Evolutionary conservation across 176 grass and related monocot genomes (phyloP).

Genomic region (Miscanthus lutarioriparius): DNA sequence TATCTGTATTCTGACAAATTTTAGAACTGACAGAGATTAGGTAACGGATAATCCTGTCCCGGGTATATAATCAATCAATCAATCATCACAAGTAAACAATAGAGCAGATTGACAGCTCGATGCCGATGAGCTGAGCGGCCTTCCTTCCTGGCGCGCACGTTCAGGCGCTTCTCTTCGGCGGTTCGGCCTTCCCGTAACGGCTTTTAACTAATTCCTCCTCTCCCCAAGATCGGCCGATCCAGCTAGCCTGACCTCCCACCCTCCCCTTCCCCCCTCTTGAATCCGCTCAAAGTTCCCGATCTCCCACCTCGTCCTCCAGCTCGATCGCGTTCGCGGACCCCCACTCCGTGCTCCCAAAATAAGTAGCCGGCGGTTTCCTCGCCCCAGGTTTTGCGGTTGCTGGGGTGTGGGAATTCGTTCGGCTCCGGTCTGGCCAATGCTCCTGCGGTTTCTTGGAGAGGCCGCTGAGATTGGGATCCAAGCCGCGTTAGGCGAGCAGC

Average conservation of each 20-base stretch:
- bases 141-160: constrained; percentile 83
- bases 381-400: constrained; percentile 15
- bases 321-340: constrained; percentile 28
- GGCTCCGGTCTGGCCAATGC: constrained; percentile 24
- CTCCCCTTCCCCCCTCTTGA: background rate
- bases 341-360: constrained; percentile 22
- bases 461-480: constrained; percentile 18
- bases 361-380: constrained; percentile 40
- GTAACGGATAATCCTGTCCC: constrained; percentile 18
- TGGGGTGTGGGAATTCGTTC: background rate
- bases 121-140: background rate
- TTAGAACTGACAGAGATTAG: constrained; percentile 2
- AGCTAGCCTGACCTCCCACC: constrained; percentile 33
- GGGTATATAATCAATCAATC: constrained; percentile 31
- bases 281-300: constrained; percentile 13
- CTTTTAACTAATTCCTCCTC: constrained; percentile 44
- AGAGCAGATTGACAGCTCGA: constrained; percentile 53
- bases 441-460: constrained; percentile 7
- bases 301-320: background rate
- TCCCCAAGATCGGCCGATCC: background rate
- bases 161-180: constrained; percentile 27
- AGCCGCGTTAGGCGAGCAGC: constrained; percentile 15
- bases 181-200: constrained; percentile 43
- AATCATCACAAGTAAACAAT: background rate
- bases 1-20: constrained; percentile 2